Base-by-base conservation (phyloP, 345 rosid species). In the Salix exigua region DNA sequence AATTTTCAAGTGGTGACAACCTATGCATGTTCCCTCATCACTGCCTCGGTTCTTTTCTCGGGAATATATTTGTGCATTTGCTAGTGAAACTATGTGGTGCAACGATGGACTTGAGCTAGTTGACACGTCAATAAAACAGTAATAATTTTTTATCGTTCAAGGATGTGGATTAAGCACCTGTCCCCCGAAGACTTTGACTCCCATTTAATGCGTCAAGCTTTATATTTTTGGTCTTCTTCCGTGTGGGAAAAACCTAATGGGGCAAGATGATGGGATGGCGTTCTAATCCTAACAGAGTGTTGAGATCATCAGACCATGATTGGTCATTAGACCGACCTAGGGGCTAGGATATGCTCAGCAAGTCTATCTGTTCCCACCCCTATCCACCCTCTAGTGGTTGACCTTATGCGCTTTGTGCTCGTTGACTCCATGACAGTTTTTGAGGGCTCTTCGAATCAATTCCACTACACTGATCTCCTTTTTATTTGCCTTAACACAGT, bases 311-410 rank as follows among this genome's bases (percentile, higher is more conserved):
- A 38, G 9, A 48, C 9, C 67, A 70, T 30, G 18, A n/a, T 25
- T 25, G 58, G 58, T 37, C 33, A 69, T 7, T 42, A 23, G 31
- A 68, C 17, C 25, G 23, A 17, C 53, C 42, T 37, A 14, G 4
- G 26, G 5, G 14, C 42, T 37, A 25, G 1, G 28, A 11, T 6
- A 58, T 2, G 13, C 1, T 58, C 46, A 3, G 14, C 28, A 58
- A 9, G 50, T 19, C 37, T 67, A 67, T 14, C 25, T 16, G 37
- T 38, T 19, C 44, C 40, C 13, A 37, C 38, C 21, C 10, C 51
- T 46, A 23, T 13, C 58, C 46, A 16, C 23, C 65, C 51, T 31
- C 70, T 58, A 70, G 76, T 82, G 78, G 64, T 77, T 72, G 85
- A 77, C 87, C 44, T 42, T 4, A 42, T 42, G 80, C 18, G 40